These are phyloP conservation scores for Pyrenopolyporus hunteri DNA, from an alignment of 495 filamentous ascomycete genomes.

Conservation along the genomic window DNA sequence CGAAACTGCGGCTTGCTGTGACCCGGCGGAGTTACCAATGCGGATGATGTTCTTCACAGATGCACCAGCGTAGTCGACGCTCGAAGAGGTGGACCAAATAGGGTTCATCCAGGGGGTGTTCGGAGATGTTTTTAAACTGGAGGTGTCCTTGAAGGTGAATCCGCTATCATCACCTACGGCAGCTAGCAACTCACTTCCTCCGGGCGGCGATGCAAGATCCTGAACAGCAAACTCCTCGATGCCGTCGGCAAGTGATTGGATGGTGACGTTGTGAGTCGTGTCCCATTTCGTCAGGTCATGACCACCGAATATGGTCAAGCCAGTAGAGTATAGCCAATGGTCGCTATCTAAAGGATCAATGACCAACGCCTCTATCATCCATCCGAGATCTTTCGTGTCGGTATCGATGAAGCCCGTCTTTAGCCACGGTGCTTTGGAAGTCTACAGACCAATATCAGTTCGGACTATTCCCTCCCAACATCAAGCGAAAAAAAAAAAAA, in stretches of 20 bases:
- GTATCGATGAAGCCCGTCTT: constrained; percentile 52
- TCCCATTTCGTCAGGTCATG: constrained; percentile 59
- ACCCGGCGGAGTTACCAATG: constrained; percentile 54
- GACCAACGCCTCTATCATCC: constrained; percentile 67
- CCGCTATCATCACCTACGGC: constrained; percentile 66
- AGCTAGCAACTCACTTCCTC: constrained; percentile 59
- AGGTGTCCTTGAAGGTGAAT: constrained; percentile 53
- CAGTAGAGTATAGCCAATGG: constrained; percentile 66
- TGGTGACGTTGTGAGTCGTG: constrained; percentile 54
- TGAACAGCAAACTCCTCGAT: constrained; percentile 65
- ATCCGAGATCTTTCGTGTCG: constrained; percentile 60
- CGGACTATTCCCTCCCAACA: constrained; percentile 16
- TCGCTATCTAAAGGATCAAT: constrained; percentile 66
- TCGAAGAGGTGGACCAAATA: constrained; percentile 54
- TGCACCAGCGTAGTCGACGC: constrained; percentile 64
- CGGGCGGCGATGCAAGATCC: constrained; percentile 58
- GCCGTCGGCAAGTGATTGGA: constrained; percentile 60
- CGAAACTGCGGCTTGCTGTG: constrained; percentile 52
- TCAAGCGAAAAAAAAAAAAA: constrained; percentile 35
- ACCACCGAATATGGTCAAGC: constrained; percentile 61
- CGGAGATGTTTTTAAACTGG: constrained; percentile 54
- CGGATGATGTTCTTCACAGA: constrained; percentile 59
- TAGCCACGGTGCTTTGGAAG: constrained; percentile 56
- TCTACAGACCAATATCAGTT: constrained; percentile 30
- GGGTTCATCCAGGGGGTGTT: constrained; percentile 57